Conservation (phyloP, 2,329 filamentous ascomycete genomes). For the Diaporthe caulivora region DNA sequence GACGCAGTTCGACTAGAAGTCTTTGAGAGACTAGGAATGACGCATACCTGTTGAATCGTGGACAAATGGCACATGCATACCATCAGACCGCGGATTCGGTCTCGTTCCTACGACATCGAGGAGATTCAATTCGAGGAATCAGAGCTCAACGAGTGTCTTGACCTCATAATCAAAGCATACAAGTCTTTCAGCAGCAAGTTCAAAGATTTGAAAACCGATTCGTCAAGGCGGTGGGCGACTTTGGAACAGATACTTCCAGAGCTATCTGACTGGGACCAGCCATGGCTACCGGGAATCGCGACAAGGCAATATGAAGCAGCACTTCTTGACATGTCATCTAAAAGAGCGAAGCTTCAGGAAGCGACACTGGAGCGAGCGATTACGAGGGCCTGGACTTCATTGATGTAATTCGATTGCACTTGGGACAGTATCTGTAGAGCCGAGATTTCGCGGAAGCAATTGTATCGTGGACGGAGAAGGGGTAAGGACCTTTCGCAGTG, state of each 20-base stretch:
- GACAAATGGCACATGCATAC: no score
- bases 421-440: neutral
- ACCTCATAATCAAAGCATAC: neutral
- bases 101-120: neutral
- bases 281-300: neutral
- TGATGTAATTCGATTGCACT: neutral
- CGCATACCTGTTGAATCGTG: neutral
- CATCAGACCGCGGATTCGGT: no score
- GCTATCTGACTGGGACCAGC: neutral
- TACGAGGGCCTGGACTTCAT: neutral
- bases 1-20: slow-evolving; percentile 10
- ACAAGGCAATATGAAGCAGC: neutral
- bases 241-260: neutral
- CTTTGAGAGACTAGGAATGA: neutral
- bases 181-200: neutral
- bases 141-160: neutral
- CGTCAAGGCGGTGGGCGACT: neutral
- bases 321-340: neutral
- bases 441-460: no score
- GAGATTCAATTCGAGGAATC: neutral
- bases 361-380: neutral
- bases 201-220: neutral
- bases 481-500: no score
- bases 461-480: no score
- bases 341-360: neutral